Conservation (phyloP, 2,329 filamentous ascomycete species). For the Neofusicoccum parvum region DNA sequence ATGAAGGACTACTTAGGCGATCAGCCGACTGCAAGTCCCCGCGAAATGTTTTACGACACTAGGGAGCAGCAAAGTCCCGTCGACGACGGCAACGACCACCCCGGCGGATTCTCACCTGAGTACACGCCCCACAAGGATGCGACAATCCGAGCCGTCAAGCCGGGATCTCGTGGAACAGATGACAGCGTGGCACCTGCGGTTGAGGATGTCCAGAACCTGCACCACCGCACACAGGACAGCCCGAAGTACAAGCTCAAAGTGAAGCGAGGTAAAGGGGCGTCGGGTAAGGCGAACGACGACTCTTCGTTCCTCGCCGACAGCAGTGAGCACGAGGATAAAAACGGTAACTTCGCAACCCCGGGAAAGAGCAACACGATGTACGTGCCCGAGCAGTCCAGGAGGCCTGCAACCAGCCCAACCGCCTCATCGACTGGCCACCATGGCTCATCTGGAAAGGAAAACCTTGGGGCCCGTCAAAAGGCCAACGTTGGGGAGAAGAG, state of each 20-base stretch:
- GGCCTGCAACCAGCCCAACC: slow-evolving; percentile 35
- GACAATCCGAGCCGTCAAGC: slow-evolving; percentile 66
- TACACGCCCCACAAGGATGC: slow-evolving; percentile 74
- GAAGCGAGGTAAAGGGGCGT: slow-evolving; percentile 31
- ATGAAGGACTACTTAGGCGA: slow-evolving; percentile 78
- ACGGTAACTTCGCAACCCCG: slow-evolving; percentile 24
- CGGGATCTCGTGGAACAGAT: slow-evolving; percentile 41
- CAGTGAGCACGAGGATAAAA: slow-evolving; percentile 54
- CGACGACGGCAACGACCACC: slow-evolving; percentile 37
- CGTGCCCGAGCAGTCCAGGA: slow-evolving; percentile 33
- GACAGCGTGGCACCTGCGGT: slow-evolving; percentile 17
- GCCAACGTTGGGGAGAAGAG: slow-evolving; percentile 31
- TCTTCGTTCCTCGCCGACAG: slow-evolving; percentile 55
- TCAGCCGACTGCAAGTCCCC: slow-evolving; percentile 26
- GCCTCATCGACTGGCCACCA: slow-evolving; percentile 26
- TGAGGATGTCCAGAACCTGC: slow-evolving; percentile 32
- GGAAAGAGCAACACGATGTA: slow-evolving; percentile 4
- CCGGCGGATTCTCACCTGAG: slow-evolving; percentile 71
- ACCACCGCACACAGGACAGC: slow-evolving; percentile 31
- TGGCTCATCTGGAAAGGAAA: slow-evolving; percentile 23
- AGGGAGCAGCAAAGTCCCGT: slow-evolving; percentile 30
- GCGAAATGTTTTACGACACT: slow-evolving; percentile 32
- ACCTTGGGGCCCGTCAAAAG: slow-evolving; percentile 28
- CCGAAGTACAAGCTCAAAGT: slow-evolving; percentile 46
- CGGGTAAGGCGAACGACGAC: slow-evolving; percentile 39